Conservation (phyloP, 192 early-diverging fungal species). For the Coemansia sp. region DNA sequence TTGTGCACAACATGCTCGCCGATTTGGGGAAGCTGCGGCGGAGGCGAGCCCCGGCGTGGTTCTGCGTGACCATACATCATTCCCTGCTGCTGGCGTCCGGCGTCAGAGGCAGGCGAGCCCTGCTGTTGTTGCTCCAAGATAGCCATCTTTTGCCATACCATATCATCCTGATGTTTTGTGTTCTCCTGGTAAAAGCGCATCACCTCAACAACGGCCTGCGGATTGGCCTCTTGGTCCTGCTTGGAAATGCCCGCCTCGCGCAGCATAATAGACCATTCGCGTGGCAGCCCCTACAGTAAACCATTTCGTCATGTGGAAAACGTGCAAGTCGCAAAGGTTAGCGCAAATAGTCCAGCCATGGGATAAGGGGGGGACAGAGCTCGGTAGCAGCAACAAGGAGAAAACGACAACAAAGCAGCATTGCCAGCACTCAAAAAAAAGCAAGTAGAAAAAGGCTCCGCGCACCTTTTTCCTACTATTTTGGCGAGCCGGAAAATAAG, state of each 20-base stretch:
- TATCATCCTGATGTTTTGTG: conserved; percentile 51
- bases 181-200: conserved; percentile 81
- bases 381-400: not conserved
- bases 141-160: conserved; percentile 53
- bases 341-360: not conserved
- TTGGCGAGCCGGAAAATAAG: not conserved
- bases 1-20: conserved; percentile 35
- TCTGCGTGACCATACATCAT: conserved; percentile 17
- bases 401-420: not conserved
- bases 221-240: conserved; percentile 89
- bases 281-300: conserved; percentile 76
- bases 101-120: conserved; percentile 22
- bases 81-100: conserved; percentile 33
- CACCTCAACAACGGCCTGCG: conserved; percentile 83
- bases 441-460: not conserved
- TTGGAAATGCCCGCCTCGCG: conserved; percentile 93
- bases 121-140: conserved; percentile 26
- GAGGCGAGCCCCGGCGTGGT: conserved; percentile 21
- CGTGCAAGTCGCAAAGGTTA: conserved; percentile 3
- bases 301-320: not conserved
- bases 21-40: conserved; percentile 49
- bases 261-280: conserved; percentile 89
- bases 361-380: not conserved
- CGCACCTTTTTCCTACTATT: not conserved
- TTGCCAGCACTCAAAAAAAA: not conserved